Base-by-base conservation (phyloP, 2,329 filamentous ascomycete species). In the Penicillium sp. region DNA sequence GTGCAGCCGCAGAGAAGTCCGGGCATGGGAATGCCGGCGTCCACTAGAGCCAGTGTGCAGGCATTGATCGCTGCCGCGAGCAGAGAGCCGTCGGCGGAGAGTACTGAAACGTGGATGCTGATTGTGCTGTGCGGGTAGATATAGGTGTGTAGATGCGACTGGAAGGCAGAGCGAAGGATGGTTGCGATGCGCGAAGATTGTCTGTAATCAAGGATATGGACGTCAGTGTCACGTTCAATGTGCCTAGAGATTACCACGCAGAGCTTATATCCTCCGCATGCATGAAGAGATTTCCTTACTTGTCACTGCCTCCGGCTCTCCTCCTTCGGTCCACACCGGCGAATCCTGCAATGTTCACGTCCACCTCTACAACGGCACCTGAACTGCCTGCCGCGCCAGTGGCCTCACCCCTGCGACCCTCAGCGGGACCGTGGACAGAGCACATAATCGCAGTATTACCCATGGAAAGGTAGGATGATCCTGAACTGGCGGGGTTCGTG, bases 381-480 rank as follows among this genome's bases (percentile, higher is more conserved):
- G 76, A 75, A 42, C 68, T 68, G 49, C 66, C 71, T 23, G 63
- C 65, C 18, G 66, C 69, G 40, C 69, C 73, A 44, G 68, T 72
- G 11, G 73, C 70, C 47, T 77, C 69, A 24, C 70, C 65, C 49
- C 74, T 68, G 57, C 78, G 70, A 40, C 78, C 77, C 70, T 98
- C 93, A 29, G 80, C 82, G 0, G 93, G 93, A 0, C 93, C 93
- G 1, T 84, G 82, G 39, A 98, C 84, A 20, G 90, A 89, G 71
- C 91, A 96, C 71, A 97, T 87, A 58, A 98, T 85, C 66, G 95
- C 93, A 18, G 93, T 98, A 72, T 97, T 95, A 60, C 93, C 93
- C 85, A 95, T 95, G 67, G 95, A 89, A 49, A 97, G 82, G 70
- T 95, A 95, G 51, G 86, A 88, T 36, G 87, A 95, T 28, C 93